Evolutionary conservation across 139 green algal genomes (phyloP).

Genomic region (Tetradesmus obliquus): DNA sequence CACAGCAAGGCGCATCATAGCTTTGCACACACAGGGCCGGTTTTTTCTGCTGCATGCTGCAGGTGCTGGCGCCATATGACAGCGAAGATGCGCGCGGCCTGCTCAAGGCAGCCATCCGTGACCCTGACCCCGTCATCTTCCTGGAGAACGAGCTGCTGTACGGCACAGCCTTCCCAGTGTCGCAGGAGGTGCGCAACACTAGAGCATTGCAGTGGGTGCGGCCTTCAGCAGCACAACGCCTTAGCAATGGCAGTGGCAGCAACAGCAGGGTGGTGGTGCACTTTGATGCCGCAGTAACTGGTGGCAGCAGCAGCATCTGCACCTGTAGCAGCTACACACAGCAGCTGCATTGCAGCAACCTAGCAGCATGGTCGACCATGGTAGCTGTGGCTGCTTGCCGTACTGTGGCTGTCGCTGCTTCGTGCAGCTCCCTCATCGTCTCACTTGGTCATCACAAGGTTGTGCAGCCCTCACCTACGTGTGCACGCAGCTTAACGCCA

Average conservation of each 20-base stretch:
- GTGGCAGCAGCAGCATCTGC: neutral
- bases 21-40: neutral
- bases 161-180: constrained; percentile 89
- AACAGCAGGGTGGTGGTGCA: neutral
- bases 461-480: neutral
- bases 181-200: constrained; percentile 58
- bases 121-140: constrained; percentile 97
- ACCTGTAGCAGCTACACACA: neutral
- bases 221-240: neutral
- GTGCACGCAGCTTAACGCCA: neutral
- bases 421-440: no score
- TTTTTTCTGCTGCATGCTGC: neutral
- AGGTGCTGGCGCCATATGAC: constrained; percentile 97
- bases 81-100: constrained; percentile 94
- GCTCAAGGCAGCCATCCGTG: constrained; percentile 96
- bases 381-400: neutral
- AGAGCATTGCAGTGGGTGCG: neutral
- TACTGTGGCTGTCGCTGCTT: neutral
- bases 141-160: constrained; percentile 99
- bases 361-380: neutral
- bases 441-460: no score
- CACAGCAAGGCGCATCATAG: no score
- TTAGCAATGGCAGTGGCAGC: neutral
- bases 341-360: neutral
- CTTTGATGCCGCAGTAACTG: no score